Conservation (phyloP, 805 yeast genomes). For the Starmerella floris region DNA sequence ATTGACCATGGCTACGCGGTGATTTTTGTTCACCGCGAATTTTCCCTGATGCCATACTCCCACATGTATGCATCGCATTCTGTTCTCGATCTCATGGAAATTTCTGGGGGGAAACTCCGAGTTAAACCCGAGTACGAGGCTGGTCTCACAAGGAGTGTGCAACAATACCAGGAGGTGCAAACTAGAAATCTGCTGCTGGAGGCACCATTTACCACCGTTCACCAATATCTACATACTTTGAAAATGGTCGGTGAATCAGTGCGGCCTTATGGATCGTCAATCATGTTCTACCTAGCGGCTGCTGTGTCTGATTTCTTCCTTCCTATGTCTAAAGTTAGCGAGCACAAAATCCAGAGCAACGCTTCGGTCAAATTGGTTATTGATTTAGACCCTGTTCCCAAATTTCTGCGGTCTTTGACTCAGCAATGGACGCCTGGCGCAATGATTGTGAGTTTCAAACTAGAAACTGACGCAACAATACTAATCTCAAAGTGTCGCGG, state of each 20-base stretch:
- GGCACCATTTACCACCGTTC: constrained; percentile 87
- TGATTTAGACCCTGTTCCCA: constrained; percentile 90
- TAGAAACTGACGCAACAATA: constrained; percentile 71
- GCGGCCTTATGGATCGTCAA: constrained; percentile 33
- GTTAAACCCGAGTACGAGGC: constrained; percentile 48
- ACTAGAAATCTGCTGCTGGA: constrained; percentile 42
- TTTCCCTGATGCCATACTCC: constrained; percentile 83
- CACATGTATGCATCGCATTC: constrained; percentile 74
- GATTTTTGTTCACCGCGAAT: constrained; percentile 82
- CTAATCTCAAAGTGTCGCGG: constrained; percentile 60
- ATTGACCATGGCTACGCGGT: constrained; percentile 80
- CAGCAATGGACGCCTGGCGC: constrained; percentile 92
- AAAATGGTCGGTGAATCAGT: constrained; percentile 50
- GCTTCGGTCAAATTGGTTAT: constrained; percentile 55
- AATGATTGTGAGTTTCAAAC: constrained; percentile 84
- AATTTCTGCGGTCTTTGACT: constrained; percentile 73
- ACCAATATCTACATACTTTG: constrained; percentile 80
- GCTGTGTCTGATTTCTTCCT: constrained; percentile 95
- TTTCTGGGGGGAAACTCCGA: constrained; percentile 38
- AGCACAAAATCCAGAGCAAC: constrained; percentile 87
- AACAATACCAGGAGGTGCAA: constrained; percentile 37
- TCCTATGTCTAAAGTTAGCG: constrained; percentile 73
- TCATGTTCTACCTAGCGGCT: constrained; percentile 86
- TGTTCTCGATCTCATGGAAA: constrained; percentile 69
- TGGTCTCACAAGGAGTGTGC: constrained; percentile 45